These are phyloP conservation scores for Cryptococcus depauperatus DNA, from an alignment of 1,284 basidiomycete genomes.

Conservation along the genomic window DNA sequence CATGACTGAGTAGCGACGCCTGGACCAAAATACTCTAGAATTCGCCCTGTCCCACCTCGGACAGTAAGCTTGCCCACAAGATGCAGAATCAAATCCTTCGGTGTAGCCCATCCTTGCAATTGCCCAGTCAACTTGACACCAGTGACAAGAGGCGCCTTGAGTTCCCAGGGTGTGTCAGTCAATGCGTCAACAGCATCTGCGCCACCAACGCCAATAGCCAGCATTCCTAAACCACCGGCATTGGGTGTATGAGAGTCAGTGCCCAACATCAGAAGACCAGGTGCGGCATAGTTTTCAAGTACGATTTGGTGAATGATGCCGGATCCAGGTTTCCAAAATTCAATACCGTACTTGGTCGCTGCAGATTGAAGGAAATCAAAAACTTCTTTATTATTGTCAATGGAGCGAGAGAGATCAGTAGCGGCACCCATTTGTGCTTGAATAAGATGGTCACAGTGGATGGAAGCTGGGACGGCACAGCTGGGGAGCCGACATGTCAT, in stretches of 20 bases:
- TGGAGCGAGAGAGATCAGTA: slow-evolving; percentile 52
- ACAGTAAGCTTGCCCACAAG: slow-evolving; percentile 92
- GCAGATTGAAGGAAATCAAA: slow-evolving; percentile 97
- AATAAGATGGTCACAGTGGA: slow-evolving; percentile 95
- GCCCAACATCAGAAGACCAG: slow-evolving; percentile 98
- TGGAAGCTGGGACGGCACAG: slow-evolving; percentile 77
- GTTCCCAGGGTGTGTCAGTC: slow-evolving; percentile 95
- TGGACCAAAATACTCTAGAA: slow-evolving; percentile 96
- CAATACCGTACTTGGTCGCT: slow-evolving; percentile 67
- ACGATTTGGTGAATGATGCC: slow-evolving; percentile 98
- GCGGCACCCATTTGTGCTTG: slow-evolving; percentile 55
- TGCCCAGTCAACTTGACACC: slow-evolving; percentile 95
- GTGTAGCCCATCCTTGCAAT: slow-evolving; percentile 93
- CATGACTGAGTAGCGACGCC: slow-evolving; percentile 86
- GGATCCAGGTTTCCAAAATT: slow-evolving; percentile 99
- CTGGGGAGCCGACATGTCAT: slow-evolving; percentile 89
- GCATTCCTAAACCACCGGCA: slow-evolving; percentile 97
- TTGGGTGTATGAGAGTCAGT: slow-evolving; percentile 99
- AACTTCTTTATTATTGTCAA: slow-evolving; percentile 87
- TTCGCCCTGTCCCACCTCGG: slow-evolving; percentile 88
- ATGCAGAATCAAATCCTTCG: slow-evolving; percentile 94
- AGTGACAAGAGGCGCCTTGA: slow-evolving; percentile 98
- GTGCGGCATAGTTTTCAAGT: slow-evolving; percentile 98
- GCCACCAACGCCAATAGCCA: slow-evolving; percentile 98
- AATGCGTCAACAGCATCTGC: slow-evolving; percentile 99